Percentiles rank a stretch among this genome's conserved stretches.
phyloP scores from a whole-genome alignment of 352 stramenopile genomes.

The Pelagophyceae sp. region DNA sequence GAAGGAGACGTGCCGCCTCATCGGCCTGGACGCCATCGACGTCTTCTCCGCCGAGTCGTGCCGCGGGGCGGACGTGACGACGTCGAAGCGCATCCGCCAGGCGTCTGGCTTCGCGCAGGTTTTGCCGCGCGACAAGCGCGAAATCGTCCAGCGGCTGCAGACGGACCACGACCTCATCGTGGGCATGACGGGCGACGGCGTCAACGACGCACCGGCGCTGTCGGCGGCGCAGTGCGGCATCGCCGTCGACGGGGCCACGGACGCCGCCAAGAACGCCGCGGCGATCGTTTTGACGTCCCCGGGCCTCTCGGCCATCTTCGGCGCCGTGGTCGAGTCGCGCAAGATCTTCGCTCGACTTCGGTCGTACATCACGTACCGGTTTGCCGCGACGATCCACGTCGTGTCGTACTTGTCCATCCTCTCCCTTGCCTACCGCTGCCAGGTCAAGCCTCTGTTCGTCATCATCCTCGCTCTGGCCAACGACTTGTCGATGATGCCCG shows the following conservation, averaged over 20 bases:
- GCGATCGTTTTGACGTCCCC: constrained; percentile 69
- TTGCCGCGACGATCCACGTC: constrained; percentile 32
- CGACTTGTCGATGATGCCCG: too few relatives aligned
- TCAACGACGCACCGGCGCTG: constrained; percentile 86
- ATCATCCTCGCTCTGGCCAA: too few relatives aligned
- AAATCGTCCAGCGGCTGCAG: constrained; percentile 73
- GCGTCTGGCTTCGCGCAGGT: constrained; percentile 73
- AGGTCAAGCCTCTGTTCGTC: too few relatives aligned
- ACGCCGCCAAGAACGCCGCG: constrained; percentile 47
- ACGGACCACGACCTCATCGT: constrained; percentile 44
- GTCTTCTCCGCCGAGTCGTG: not conserved
- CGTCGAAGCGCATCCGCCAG: not conserved
- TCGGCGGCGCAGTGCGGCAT: constrained; percentile 80
- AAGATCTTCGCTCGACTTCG: constrained; percentile 85
- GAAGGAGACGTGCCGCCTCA: constrained; percentile 74
- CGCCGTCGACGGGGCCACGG: constrained; percentile 75
- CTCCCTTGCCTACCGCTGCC: too few relatives aligned
- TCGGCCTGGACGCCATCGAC: constrained; percentile 61
- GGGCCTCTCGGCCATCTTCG: constrained; percentile 65
- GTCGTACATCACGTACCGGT: constrained; percentile 83
- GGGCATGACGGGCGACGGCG: constrained; percentile 83
- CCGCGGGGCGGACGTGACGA: not conserved
- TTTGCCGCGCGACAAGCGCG: constrained; percentile 80
- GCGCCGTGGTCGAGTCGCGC: constrained; percentile 65
- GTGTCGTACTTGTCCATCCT: too few relatives aligned